Evolutionary conservation across 768 basidiomycete genomes (phyloP).

Genomic region (Termitomyces sp.): DNA sequence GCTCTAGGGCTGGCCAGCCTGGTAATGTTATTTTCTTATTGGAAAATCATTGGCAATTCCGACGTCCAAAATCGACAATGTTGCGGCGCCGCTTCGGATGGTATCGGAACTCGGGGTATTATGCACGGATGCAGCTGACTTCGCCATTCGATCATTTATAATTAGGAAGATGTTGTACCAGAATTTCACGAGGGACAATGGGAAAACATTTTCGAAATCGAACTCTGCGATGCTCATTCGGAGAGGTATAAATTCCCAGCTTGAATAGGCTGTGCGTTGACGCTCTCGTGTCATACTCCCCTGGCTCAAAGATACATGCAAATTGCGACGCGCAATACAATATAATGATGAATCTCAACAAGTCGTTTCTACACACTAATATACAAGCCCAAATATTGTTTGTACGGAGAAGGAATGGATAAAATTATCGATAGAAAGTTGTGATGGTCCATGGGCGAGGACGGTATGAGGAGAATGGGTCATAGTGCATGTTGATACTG

Average conservation of each 20-base stretch:
- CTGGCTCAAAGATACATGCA: no score
- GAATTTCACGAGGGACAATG: no score
- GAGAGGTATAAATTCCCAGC: no score
- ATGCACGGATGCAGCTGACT: neutral
- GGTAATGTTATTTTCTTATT: no score
- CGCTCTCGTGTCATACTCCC: no score
- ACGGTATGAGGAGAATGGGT: constrained; percentile 1
- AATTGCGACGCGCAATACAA: neutral
- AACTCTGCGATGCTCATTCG: no score
- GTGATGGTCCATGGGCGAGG: constrained; percentile 1
- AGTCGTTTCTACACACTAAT: constrained; percentile 1
- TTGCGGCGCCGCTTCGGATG: neutral
- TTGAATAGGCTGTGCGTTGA: no score
- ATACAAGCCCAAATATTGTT: constrained; percentile 10
- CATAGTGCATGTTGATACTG: constrained; percentile 7
- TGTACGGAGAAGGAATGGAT: neutral
- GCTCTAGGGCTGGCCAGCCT: no score
- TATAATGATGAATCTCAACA: neutral
- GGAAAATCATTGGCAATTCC: no score
- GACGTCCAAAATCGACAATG: neutral
- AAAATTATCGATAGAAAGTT: constrained; percentile 5
- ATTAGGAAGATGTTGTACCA: no score
- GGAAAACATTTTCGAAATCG: no score
- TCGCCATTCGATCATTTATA: no score
- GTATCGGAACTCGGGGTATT: neutral